These are phyloP conservation scores for Aspergillus nanangensis DNA, from an alignment of 495 filamentous ascomycete genomes.

Conservation along the genomic window DNA sequence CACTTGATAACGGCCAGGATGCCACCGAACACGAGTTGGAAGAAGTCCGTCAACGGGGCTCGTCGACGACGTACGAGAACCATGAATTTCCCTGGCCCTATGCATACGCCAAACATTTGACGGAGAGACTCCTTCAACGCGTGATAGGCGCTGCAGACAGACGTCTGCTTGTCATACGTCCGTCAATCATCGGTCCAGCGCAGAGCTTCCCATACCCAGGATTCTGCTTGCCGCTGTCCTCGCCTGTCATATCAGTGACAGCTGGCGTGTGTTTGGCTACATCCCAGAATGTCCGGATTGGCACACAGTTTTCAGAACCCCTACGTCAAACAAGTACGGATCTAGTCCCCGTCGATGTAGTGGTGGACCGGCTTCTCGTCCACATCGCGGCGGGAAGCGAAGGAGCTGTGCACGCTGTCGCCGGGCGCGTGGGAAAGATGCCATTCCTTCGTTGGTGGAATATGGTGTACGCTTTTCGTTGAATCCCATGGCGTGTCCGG, in stretches of 20 bases:
- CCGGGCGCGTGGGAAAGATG: conserved; percentile 5
- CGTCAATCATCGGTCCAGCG: conserved; percentile 15
- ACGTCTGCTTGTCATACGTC: conserved; percentile 15
- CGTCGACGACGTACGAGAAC: conserved; percentile 1
- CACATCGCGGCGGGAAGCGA: conserved; percentile 7
- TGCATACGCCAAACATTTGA: conserved; percentile 17
- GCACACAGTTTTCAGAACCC: not conserved
- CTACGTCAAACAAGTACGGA: conserved; percentile 4
- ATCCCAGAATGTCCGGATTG: not conserved
- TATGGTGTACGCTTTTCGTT: no score
- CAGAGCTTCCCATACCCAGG: conserved; percentile 11
- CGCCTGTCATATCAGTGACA: not conserved
- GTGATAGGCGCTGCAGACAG: not conserved
- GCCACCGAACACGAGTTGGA: not conserved
- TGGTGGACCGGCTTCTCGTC: conserved; percentile 14
- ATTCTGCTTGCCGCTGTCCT: conserved; percentile 4
- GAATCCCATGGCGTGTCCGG: no score
- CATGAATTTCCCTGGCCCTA: conserved; percentile 20
- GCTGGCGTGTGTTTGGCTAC: conserved; percentile 1
- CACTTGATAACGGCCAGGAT: not conserved
- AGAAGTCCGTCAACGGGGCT: conserved; percentile 1
- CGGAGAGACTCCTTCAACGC: conserved; percentile 12
- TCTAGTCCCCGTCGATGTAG: conserved; percentile 18
- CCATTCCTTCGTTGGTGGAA: no score
- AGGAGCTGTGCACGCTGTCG: conserved; percentile 14